Evolutionary conservation across 345 rosid genomes (phyloP).

Genomic region (Eucalyptus shirleyi): DNA sequence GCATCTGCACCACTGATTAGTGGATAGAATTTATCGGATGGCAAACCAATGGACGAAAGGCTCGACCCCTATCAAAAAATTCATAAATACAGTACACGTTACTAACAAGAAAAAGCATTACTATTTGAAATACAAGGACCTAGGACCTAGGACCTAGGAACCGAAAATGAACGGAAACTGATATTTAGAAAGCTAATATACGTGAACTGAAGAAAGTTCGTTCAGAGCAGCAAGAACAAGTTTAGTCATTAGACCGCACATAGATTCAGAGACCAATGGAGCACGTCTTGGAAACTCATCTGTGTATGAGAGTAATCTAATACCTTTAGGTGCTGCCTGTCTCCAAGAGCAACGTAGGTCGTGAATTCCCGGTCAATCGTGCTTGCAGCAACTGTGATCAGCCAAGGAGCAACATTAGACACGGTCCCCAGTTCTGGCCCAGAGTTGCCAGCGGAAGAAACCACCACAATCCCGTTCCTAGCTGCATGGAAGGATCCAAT

Average conservation of each 20-base stretch:
- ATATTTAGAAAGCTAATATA: not conserved
- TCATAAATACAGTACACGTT: constrained; percentile 1
- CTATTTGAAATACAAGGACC: not conserved
- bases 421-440: constrained; percentile 9
- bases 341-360: constrained; percentile 22
- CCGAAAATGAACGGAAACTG: not conserved
- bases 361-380: constrained; percentile 12
- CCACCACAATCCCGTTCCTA: constrained; percentile 10
- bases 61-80: constrained; percentile 22
- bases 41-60: constrained; percentile 11
- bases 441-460: constrained; percentile 25
- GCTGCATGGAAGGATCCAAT: constrained; percentile 36
- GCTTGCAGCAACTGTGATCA: constrained; percentile 36
- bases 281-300: not conserved
- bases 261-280: not conserved
- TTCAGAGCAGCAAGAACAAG: not conserved
- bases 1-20: constrained; percentile 16
- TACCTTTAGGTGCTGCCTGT: constrained; percentile 14
- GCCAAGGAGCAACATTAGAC: constrained; percentile 27
- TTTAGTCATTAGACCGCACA: not conserved
- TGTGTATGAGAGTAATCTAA: not conserved
- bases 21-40: constrained; percentile 12
- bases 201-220: not conserved
- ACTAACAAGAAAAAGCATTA: not conserved
- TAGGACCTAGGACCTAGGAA: not conserved